Percentiles rank a stretch among this genome's conserved stretches.
Evolutionary conservation across 768 basidiomycete species (phyloP).

Genomic region (Termitomyces sp.): DNA sequence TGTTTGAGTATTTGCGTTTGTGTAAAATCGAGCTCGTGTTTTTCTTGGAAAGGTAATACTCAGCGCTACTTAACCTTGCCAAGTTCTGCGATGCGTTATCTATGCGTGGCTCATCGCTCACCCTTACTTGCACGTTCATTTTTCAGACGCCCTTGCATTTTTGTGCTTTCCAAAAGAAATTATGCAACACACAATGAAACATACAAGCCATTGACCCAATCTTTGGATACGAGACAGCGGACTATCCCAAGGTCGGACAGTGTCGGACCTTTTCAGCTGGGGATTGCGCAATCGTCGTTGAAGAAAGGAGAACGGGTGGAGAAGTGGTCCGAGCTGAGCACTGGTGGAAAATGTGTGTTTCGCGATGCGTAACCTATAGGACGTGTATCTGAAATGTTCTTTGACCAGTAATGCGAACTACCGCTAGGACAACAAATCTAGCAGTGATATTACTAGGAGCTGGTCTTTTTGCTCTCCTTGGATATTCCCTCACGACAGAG

Average conservation of each 20-base stretch:
- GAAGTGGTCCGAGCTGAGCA: constrained; percentile 77
- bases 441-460: constrained; percentile 72
- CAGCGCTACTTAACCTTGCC: neutral
- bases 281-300: constrained; percentile 53
- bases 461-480: constrained; percentile 67
- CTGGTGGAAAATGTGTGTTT: constrained; percentile 67
- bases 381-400: neutral
- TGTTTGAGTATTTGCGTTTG: constrained; percentile 12
- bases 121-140: constrained; percentile 5
- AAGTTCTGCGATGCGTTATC: constrained; percentile 14
- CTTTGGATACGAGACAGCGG: constrained; percentile 56
- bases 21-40: neutral
- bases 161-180: constrained; percentile 17
- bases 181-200: constrained; percentile 45
- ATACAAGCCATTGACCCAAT: constrained; percentile 55
- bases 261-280: constrained; percentile 77
- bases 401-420: constrained; percentile 40
- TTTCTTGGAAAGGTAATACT: neutral
- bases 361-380: neutral
- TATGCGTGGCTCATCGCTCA: constrained; percentile 12
- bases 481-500: constrained; percentile 79
- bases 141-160: constrained; percentile 1
- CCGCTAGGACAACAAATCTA: constrained; percentile 44
- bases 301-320: constrained; percentile 51
- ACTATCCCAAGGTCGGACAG: constrained; percentile 44